Evolutionary conservation across 768 basidiomycete genomes (phyloP), one percentile per base, ranked within the genome.

Genomic region (Auricularia auricula-judae): DNA sequence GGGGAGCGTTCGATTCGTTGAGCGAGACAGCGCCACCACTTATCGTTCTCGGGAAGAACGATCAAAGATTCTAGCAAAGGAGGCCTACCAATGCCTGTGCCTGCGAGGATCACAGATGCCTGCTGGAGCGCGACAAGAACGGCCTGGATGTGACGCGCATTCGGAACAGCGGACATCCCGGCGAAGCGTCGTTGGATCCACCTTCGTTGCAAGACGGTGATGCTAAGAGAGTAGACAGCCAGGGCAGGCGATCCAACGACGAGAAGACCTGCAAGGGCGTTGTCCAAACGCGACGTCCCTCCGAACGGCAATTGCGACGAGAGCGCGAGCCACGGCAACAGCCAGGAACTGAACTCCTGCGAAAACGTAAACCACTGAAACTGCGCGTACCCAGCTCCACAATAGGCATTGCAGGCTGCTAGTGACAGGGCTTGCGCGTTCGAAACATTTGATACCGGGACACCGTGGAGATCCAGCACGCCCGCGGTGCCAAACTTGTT

Each of bases 281-380:
- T 80, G 21, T 79, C 78, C n/a, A 73, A 66, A 34, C 69, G 75
- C 62, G 75, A 74, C 11, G 67, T 71, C 36, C 76, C 73, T 7
- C 80, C 80, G 33, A 80, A 82, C 0, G 81, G 82, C n/a, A 82
- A 75, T 59, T 81, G 80, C 0, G 80, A 80, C 21, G 82, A 70
- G 7, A 82, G 66, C 0, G 81, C 79, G 12, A 82, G 74, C 74
- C 79, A 81, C 5, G 81, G 81, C 4, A 82, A 64, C 2, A 82
- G 71, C 81, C 81, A 82, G 0, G 79, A 67, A 8, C 74, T 72
- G 67, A 77, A 80, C 58, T 78, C 72, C 58, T 78, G 77, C 47
- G 47, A 51, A 18, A 51, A 51, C 18, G 21, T 16, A 18, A 18
- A 51, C 47, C 47, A 51, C 11, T 51, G 18, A 18, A 51, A 51